Evolutionary conservation across 1,284 basidiomycete species (phyloP), one percentile per base, ranked within the genome.

Genomic region (Taiwanofungus camphoratus): DNA sequence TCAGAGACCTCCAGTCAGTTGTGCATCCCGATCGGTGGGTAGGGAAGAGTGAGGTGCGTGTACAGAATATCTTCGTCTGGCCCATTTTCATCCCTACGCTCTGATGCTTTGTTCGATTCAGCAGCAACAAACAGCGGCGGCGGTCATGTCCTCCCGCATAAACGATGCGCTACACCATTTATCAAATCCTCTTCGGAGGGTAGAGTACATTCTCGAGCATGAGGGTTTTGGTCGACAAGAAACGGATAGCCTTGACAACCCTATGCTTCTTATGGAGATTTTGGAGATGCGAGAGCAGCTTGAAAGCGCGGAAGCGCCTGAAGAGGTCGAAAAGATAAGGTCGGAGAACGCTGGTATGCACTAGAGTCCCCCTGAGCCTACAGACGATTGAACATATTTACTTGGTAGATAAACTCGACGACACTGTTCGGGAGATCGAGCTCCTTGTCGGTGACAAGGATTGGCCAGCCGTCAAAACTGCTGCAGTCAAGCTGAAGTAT

Each of bases 1-100:
- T 88, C 57, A 68, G 82, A 16, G 67, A 74, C 41, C 75, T 83
- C 6, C 88, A 92, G 55, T 70, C 79, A n/a, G 61, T 77, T 21
- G 83, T 86, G 39, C 89, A 92, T 64, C 89, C 90, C 1, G 89
- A 92, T 59, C 69, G 77, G 15, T 90, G 87, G 85, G 71, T 79
- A 18, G 75, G 76, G 30, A 74, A 76, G 59, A 75, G 76, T 45
- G 59, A 69, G 47, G 79, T 82, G 49, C 42, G 76, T 70, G 12
- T 36, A 34, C 23, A 20, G 19, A 29, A 43, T 26, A 35, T 29
- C 20, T 38, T 5, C 39, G 19, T 33, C 11, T 33, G 15, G 18
- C n/a, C n/a, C n/a, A n/a, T n/a, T n/a, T n/a, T n/a, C n/a, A n/a
- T n/a, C n/a, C n/a, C n/a, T n/a, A n/a, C n/a, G n/a, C n/a, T n/a